Evolutionary conservation across 2,329 filamentous ascomycete species (phyloP).

Genomic region (Cladosporium sphaerospermum): DNA sequence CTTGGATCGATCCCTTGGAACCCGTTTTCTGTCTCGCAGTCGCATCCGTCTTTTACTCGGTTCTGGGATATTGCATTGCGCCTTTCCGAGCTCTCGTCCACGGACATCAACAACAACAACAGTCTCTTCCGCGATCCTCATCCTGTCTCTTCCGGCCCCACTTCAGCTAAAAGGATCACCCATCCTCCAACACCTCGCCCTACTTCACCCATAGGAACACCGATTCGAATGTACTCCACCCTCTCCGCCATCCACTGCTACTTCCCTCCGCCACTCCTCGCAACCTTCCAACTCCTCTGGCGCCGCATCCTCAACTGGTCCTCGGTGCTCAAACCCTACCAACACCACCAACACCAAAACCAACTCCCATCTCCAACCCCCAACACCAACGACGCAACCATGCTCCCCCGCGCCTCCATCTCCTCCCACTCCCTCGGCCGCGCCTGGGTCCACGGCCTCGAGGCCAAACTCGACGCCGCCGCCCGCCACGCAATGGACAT

Average conservation of each 20-base stretch:
- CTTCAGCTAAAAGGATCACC: neutral
- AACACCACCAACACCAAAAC: neutral
- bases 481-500: constrained; percentile 62
- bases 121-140: no score
- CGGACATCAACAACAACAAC: no score
- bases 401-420: constrained; percentile 59
- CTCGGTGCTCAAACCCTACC: neutral
- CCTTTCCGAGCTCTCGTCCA: no score
- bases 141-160: no score
- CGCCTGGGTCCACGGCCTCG: constrained; percentile 62
- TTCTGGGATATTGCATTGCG: no score
- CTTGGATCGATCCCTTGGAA: no score
- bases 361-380: neutral
- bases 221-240: neutral
- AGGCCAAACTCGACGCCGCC: constrained; percentile 63
- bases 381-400: constrained; percentile 17
- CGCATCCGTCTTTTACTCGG: neutral
- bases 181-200: neutral
- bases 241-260: constrained; percentile 1
- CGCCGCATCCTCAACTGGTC: constrained; percentile 5
- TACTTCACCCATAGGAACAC: neutral
- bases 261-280: constrained; percentile 1
- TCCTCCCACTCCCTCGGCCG: constrained; percentile 72
- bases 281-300: constrained; percentile 5
- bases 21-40: neutral